Base-by-base conservation (phyloP, 23 red algal genomes). In the Gracilaria vermiculophylla region DNA sequence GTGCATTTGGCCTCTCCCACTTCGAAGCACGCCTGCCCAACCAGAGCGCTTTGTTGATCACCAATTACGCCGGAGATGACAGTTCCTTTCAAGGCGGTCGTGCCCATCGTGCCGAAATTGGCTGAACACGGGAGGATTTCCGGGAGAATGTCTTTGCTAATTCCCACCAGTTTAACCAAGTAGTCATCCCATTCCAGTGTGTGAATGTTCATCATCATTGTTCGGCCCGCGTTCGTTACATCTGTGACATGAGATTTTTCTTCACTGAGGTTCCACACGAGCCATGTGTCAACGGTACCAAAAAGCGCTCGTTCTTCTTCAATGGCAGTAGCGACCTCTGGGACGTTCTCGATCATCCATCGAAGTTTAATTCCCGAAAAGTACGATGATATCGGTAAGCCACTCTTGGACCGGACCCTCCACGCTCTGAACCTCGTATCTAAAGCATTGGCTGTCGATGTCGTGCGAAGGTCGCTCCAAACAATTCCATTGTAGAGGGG, bases 181-280 rank as follows among this genome's bases (percentile, higher is more conserved):
- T 86, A 36, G 1, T 64, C 60, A 80, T 91, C 67, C 95, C 95
- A 98, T 47, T 84, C 37, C 9, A 86, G 56, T 25, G 47, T 61
- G 35, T 71, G 91, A 52, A 98, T 89, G 75, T 98, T 75, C 95
- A 98, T 98, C 62, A 98, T 82, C 90, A 98, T 81, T 23, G 95
- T 94, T 29, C 95, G 28, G 42, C 90, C 85, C 20, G 95, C 95
- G 51, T 98, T 98, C 17, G 95, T 98, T 8, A 98, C 88, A 55
- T 98, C 95, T 11, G 95, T 98, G 3, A 90, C 62, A 83, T 98
- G 87, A 15, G 53, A 62, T 17, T 81, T 81, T 20, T 90, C 75
- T 39, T 72, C 73, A 72, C 57, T 56, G 21, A 98, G 70, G 17
- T 90, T 82, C 62, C 85, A 98, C 14, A 94, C 71, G 19, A 98